Percentiles rank a stretch among this genome's conserved stretches.
These are phyloP conservation scores for Nakazawaea molendinolei DNA, from an alignment of 805 yeast genomes.

Conservation along the genomic window DNA sequence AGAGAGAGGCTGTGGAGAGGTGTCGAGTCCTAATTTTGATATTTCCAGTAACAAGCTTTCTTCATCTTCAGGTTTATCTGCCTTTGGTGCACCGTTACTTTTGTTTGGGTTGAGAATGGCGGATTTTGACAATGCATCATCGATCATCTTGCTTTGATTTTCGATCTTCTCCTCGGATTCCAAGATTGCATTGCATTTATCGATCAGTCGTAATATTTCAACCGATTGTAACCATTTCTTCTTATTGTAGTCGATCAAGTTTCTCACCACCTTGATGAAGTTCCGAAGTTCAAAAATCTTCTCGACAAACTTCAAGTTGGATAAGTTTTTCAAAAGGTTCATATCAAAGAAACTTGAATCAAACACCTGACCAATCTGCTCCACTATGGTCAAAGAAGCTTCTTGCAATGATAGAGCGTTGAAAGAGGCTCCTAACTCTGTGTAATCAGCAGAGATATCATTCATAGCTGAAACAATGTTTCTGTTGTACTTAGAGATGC, in stretches of 20 bases:
- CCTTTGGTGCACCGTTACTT: not conserved
- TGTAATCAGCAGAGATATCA: conserved; percentile 41
- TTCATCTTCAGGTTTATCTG: not conserved
- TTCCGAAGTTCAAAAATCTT: conserved; percentile 26
- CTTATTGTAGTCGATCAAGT: conserved; percentile 26
- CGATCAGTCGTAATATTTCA: conserved; percentile 21
- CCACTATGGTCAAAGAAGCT: conserved; percentile 35
- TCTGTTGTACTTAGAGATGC: conserved; percentile 33
- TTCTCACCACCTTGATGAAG: conserved; percentile 24
- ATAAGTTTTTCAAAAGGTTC: conserved; percentile 26
- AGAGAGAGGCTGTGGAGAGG: too few relatives aligned
- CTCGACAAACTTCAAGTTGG: conserved; percentile 26
- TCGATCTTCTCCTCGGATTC: conserved; percentile 24
- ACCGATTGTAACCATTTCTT: conserved; percentile 26
- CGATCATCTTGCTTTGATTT: conserved; percentile 24
- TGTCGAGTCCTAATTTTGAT: too few relatives aligned
- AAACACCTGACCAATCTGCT: conserved; percentile 79
- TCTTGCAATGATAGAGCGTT: conserved; percentile 48
- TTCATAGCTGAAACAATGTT: conserved; percentile 36
- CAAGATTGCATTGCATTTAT: conserved; percentile 19
- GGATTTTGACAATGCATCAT: conserved; percentile 16
- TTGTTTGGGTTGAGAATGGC: not conserved
- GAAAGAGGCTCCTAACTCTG: conserved; percentile 45
- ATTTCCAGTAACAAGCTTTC: too few relatives aligned
- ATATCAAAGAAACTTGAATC: conserved; percentile 61